Evolutionary conservation across 129 eudicot genomes (phyloP).

Genomic region (Tagetes erecta): DNA sequence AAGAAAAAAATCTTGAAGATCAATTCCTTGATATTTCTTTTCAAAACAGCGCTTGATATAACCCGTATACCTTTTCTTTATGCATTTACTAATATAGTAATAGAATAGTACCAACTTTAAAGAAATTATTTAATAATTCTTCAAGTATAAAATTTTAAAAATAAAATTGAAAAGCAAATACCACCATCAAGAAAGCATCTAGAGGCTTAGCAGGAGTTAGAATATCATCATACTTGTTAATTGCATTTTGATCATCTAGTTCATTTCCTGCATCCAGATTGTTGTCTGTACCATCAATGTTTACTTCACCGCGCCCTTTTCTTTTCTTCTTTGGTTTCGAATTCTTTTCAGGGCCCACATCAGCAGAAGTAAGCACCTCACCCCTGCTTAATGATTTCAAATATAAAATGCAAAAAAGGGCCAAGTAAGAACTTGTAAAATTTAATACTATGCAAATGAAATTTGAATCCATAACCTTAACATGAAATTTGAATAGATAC

Average conservation of each 20-base stretch:
- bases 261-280: slow-evolving; percentile 31
- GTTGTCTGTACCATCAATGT: slow-evolving; percentile 21
- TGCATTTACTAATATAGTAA: neutral
- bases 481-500: neutral
- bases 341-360: slow-evolving; percentile 20
- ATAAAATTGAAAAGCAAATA: neutral
- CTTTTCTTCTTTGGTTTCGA: slow-evolving; percentile 36
- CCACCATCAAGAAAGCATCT: neutral
- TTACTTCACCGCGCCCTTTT: slow-evolving; percentile 32
- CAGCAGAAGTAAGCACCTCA: slow-evolving; percentile 34
- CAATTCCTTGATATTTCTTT: neutral
- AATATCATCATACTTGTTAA: slow-evolving; percentile 39
- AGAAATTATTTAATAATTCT: neutral
- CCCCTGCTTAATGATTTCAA: slow-evolving; percentile 21
- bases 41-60: neutral
- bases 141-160: neutral
- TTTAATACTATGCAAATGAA: neutral
- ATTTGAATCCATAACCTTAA: neutral
- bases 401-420: neutral
- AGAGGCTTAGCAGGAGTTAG: neutral
- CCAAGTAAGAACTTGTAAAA: neutral
- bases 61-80: neutral
- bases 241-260: slow-evolving; percentile 36
- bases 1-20: neutral
- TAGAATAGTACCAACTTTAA: neutral